Percentiles rank a stretch among this genome's conserved stretches.
These are phyloP conservation scores for Aspergillus persii DNA, from an alignment of 2,329 filamentous ascomycete genomes.

Conservation along the genomic window DNA sequence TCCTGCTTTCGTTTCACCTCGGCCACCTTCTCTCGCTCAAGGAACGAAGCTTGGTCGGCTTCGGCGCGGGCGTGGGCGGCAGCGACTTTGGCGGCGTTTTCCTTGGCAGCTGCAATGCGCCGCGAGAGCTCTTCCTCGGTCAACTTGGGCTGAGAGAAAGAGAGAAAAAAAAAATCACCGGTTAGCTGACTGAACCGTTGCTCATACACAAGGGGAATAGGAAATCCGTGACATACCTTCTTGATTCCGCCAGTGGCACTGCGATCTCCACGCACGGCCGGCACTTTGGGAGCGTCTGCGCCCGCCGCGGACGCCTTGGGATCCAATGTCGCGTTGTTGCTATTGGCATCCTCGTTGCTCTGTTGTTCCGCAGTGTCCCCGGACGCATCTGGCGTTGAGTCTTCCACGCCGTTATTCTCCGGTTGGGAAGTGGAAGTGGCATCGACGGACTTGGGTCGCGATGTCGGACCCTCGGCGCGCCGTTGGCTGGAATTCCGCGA, in stretches of 20 bases:
- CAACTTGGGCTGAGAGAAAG: slow-evolving; percentile 52
- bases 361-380: slow-evolving; percentile 10
- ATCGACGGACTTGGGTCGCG: slow-evolving; percentile 17
- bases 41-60: slow-evolving; percentile 64
- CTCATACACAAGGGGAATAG: not conserved
- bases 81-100: slow-evolving; percentile 59
- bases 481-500: slow-evolving; percentile 19
- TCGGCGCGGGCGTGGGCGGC: slow-evolving; percentile 65
- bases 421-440: slow-evolving; percentile 11
- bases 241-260: slow-evolving; percentile 53
- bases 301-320: slow-evolving; percentile 16
- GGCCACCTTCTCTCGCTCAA: slow-evolving; percentile 61
- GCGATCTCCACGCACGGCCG: slow-evolving; percentile 55
- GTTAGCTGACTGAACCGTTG: slow-evolving; percentile 20
- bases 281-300: slow-evolving; percentile 30
- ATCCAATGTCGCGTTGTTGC: slow-evolving; percentile 16
- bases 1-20: slow-evolving; percentile 55
- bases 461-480: slow-evolving; percentile 15
- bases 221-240: slow-evolving; percentile 33
- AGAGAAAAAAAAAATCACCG: not conserved
- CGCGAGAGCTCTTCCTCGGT: slow-evolving; percentile 63
- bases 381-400: slow-evolving; percentile 14
- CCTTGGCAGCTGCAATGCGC: slow-evolving; percentile 60
- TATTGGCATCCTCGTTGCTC: slow-evolving; percentile 18
- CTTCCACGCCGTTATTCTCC: slow-evolving; percentile 13